A percentile compares a stretch with the other conserved stretches of the same genome.
Conservation (phyloP, 2,329 filamentous ascomycete genomes). For the Endoconidiophora laricicola region DNA sequence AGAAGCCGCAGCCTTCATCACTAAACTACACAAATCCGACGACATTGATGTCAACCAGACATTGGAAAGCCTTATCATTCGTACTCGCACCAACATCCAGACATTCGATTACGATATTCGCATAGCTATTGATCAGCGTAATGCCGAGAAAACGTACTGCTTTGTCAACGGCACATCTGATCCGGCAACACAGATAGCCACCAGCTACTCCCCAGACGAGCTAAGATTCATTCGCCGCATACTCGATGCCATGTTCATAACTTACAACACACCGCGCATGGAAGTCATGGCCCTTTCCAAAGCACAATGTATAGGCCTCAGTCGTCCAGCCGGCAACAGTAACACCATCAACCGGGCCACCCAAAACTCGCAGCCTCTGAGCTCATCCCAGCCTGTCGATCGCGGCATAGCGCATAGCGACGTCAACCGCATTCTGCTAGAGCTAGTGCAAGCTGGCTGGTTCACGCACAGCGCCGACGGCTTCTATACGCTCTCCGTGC, state of each 20-base stretch:
- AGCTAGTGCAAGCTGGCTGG: constrained; percentile 67
- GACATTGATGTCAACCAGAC: constrained; percentile 49
- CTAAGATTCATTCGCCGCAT: constrained; percentile 78
- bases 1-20: constrained; percentile 57
- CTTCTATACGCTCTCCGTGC: constrained; percentile 60
- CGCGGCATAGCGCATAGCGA: constrained; percentile 57
- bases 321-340: constrained; percentile 29
- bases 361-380: constrained; percentile 20
- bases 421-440: constrained; percentile 54
- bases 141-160: constrained; percentile 54
- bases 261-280: constrained; percentile 59
- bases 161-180: constrained; percentile 83
- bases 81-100: constrained; percentile 55
- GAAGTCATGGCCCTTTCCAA: constrained; percentile 71
- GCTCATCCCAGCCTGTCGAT: constrained; percentile 22
- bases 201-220: constrained; percentile 63
- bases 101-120: constrained; percentile 80
- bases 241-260: constrained; percentile 83
- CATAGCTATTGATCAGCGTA: constrained; percentile 50
- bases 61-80: constrained; percentile 51
- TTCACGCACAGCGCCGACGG: constrained; percentile 55
- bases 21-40: constrained; percentile 51
- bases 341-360: constrained; percentile 15
- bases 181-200: constrained; percentile 71
- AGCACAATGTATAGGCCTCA: constrained; percentile 61